These are phyloP conservation scores for Quercus cerris DNA, from an alignment of 306 rosid species.

Conservation along the genomic window DNA sequence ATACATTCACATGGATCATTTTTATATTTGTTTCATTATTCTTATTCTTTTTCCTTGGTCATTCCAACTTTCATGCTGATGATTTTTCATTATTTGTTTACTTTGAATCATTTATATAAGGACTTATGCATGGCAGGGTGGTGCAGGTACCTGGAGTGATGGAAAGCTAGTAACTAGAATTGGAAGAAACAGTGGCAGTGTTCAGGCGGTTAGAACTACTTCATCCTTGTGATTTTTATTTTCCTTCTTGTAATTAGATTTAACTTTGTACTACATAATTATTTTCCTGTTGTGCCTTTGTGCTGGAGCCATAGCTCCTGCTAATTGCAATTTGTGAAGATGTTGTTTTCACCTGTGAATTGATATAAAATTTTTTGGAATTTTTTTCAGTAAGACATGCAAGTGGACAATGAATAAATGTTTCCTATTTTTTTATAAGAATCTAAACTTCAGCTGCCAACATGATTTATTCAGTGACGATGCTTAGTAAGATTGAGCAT, in stretches of 20 bases:
- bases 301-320: neutral
- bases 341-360: neutral
- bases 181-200: constrained; percentile 92
- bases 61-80: neutral
- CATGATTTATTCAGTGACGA: neutral
- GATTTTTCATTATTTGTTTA: constrained; percentile 15
- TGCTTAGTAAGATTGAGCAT: neutral
- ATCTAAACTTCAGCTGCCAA: neutral
- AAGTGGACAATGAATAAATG: neutral
- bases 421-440: neutral
- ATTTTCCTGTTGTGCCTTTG: neutral
- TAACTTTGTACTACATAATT: neutral
- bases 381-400: neutral
- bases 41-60: neutral
- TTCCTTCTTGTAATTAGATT: neutral
- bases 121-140: constrained; percentile 99
- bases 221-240: neutral
- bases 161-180: constrained; percentile 94
- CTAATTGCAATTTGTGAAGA: neutral
- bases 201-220: constrained; percentile 61
- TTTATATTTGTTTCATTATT: neutral
- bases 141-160: constrained; percentile 99
- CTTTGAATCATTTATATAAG: constrained; percentile 52
- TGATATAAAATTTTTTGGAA: neutral
- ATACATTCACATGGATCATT: neutral